These are phyloP conservation scores for Oryza nivara DNA, from an alignment of 176 grass and related monocot species.

Conservation along the genomic window DNA sequence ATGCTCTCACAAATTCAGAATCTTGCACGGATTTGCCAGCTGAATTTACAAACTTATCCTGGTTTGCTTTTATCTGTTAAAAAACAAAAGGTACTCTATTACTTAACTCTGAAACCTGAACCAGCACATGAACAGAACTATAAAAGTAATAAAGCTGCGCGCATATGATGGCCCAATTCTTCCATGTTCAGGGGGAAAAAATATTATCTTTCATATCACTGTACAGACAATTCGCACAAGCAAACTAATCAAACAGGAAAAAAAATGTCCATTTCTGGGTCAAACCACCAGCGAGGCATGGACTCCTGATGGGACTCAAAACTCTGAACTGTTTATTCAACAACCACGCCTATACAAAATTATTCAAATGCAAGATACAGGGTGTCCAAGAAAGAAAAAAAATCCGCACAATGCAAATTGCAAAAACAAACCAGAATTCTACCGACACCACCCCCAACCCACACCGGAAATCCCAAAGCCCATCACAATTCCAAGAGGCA, in stretches of 20 bases:
- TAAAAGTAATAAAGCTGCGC: constrained; percentile 39
- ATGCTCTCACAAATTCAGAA: constrained; percentile 16
- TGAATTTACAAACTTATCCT: constrained; percentile 53
- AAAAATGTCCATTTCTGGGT: neutral
- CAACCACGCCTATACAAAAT: constrained; percentile 13
- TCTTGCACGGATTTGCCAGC: constrained; percentile 33
- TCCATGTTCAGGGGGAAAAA: constrained; percentile 12
- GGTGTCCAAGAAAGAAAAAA: too few species aligned
- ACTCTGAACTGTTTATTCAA: constrained; percentile 16
- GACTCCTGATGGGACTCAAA: constrained; percentile 14
- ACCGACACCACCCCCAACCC: neutral
- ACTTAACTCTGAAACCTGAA: constrained; percentile 32
- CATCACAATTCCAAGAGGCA: constrained; percentile 20
- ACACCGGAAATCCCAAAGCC: constrained; percentile 11
- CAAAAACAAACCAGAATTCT: constrained; percentile 27
- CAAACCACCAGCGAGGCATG: neutral
- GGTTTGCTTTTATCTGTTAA: constrained; percentile 49
- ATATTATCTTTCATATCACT: constrained; percentile 13
- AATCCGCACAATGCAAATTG: constrained; percentile 42
- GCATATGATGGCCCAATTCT: constrained; percentile 40
- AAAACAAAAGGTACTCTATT: constrained; percentile 47
- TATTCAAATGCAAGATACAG: constrained; percentile 1
- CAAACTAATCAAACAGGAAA: constrained; percentile 43
- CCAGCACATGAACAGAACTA: constrained; percentile 51
- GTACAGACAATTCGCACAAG: constrained; percentile 1